Conservation (phyloP, 208 protist genomes). For the Blechomonas ayalai region DNA sequence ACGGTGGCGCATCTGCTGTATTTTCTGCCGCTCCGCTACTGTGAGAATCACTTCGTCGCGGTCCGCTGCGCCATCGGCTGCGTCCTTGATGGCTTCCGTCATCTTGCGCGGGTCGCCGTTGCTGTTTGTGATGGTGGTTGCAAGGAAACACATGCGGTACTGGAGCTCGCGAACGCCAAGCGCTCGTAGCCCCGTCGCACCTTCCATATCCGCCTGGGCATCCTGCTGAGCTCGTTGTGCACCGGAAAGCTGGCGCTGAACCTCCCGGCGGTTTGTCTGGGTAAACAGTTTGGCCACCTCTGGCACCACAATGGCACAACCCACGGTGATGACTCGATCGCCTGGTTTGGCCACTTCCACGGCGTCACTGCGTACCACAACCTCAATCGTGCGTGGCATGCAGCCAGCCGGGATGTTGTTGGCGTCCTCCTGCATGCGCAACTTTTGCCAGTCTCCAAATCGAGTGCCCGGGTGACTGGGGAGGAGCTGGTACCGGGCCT, state of each 20-base stretch:
- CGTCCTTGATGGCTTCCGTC: constrained; percentile 75
- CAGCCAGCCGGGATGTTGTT: constrained; percentile 94
- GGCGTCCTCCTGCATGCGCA: constrained; percentile 95
- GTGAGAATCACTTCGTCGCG: constrained; percentile 51
- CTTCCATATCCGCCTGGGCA: constrained; percentile 85
- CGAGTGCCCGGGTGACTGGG: constrained; percentile 68
- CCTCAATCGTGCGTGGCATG: constrained; percentile 96
- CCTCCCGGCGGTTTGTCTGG: constrained; percentile 65
- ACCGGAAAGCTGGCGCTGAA: constrained; percentile 79
- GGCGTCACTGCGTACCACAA: constrained; percentile 96
- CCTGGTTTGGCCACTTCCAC: constrained; percentile 99
- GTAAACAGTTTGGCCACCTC: constrained; percentile 94
- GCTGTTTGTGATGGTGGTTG: constrained; percentile 87
- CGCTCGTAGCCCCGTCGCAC: constrained; percentile 92
- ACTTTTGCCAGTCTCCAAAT: constrained; percentile 99
- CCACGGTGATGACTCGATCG: constrained; percentile 94
- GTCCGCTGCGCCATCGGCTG: constrained; percentile 28
- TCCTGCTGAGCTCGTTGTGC: constrained; percentile 76
- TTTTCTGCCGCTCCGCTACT: constrained; percentile 58
- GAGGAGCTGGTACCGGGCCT: constrained; percentile 81
- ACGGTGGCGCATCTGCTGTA: constrained; percentile 75
- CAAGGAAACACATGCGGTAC: constrained; percentile 97
- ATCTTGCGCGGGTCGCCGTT: constrained; percentile 82
- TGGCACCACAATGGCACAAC: constrained; percentile 97
- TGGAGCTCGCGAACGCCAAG: constrained; percentile 97